A percentile compares a stretch with the other conserved stretches of the same genome.
phyloP scores from a whole-genome alignment of 176 grass and related monocot species.

The Bothriochloa decipiens region DNA sequence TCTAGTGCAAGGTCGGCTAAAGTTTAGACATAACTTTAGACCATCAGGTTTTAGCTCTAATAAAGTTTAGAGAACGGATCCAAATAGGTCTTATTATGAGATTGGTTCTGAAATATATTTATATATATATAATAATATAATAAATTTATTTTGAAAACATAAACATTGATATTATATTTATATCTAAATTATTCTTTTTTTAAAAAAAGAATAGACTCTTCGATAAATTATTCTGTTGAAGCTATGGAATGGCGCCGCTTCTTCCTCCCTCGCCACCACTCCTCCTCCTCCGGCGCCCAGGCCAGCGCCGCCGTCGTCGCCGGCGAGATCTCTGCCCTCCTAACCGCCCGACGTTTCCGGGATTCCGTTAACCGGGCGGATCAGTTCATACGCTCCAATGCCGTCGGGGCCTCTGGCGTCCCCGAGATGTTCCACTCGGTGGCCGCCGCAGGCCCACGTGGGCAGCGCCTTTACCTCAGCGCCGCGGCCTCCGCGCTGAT shows the following conservation, averaged over 20 bases:
- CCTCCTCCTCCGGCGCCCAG: background rate
- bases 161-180: too few relatives aligned
- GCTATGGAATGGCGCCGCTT: background rate
- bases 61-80: too few relatives aligned
- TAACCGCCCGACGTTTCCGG: background rate
- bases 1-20: too few relatives aligned
- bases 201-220: too few relatives aligned
- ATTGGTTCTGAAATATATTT: too few relatives aligned
- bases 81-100: too few relatives aligned
- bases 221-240: too few relatives aligned
- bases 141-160: too few relatives aligned
- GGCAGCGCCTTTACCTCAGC: background rate
- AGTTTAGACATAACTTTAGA: too few relatives aligned
- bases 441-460: background rate
- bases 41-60: too few relatives aligned
- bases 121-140: too few relatives aligned
- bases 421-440: background rate
- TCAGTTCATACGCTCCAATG: background rate
- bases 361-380: background rate
- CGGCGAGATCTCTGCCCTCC: background rate
- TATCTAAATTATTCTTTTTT: too few relatives aligned
- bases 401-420: background rate
- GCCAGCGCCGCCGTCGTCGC: background rate
- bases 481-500: background rate
- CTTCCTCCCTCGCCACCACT: background rate